These are phyloP conservation scores for Myrmaecium sp. DNA, from an alignment of 2,329 filamentous ascomycete species.

Conservation along the genomic window DNA sequence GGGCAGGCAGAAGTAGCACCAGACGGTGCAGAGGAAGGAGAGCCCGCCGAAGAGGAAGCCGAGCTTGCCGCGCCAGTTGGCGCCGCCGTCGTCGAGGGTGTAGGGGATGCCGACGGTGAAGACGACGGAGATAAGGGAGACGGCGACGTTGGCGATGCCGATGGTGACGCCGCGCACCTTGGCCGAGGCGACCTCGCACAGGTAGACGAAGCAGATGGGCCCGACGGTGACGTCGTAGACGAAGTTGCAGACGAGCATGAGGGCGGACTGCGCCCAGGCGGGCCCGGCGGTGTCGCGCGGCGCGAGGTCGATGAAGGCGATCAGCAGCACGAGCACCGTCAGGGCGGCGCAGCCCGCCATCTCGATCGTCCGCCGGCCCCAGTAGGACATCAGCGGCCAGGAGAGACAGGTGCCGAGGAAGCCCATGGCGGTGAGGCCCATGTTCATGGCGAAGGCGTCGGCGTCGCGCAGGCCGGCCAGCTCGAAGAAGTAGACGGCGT, in stretches of 20 bases:
- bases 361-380: too few relatives aligned
- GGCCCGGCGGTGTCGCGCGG: too few relatives aligned
- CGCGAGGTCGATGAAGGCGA: too few relatives aligned
- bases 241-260: slow-evolving; percentile 44
- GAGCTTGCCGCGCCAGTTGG: slow-evolving; percentile 25
- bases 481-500: too few relatives aligned
- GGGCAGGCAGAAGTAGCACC: slow-evolving; percentile 17
- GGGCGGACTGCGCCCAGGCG: too few relatives aligned
- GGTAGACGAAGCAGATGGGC: slow-evolving; percentile 15
- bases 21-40: slow-evolving; percentile 16
- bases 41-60: slow-evolving; percentile 23
- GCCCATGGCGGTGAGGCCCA: slow-evolving; percentile 24
- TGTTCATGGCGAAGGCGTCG: slow-evolving; percentile 34
- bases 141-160: slow-evolving; percentile 43
- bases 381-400: too few relatives aligned
- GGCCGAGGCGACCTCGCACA: slow-evolving; percentile 5
- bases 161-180: slow-evolving; percentile 19
- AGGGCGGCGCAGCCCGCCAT: too few relatives aligned
- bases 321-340: too few relatives aligned
- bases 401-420: too few relatives aligned
- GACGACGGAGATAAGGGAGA: slow-evolving; percentile 49
- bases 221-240: slow-evolving; percentile 32
- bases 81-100: slow-evolving; percentile 39
- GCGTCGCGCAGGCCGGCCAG: slow-evolving; percentile 37
- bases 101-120: slow-evolving; percentile 48